Base-by-base conservation (phyloP, 2,329 filamentous ascomycete species). In the Neoascochyta sp. region DNA sequence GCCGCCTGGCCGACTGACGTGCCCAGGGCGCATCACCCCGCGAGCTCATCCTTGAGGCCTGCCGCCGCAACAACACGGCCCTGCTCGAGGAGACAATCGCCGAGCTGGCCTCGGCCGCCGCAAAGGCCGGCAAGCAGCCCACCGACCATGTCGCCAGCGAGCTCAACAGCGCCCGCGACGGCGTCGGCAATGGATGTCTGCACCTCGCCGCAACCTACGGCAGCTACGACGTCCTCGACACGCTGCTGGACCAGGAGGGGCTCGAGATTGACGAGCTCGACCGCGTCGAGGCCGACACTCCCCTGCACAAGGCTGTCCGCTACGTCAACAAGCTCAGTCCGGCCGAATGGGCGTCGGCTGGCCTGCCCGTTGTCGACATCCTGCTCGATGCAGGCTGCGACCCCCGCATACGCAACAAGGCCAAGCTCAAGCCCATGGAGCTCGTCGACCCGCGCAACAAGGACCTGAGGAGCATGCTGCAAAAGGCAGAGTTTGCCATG, bases 11-110 rank as follows among this genome's bases (percentile, higher is more conserved):
- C n/a, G n/a, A n/a, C 39, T 53, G 22, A 57, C 34, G 7, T 14
- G 20, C 23, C 31, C 52, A 94, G 83, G 92, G 90, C 61, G 90
- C 90, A 50, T 86, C 86, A 38, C 78, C 81, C 25, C 75, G 81
- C 63, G 90, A 96, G 70, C 77, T 86, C 55, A 77, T 96, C 51
- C 79, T 96, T 66, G 90, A 94, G 70, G 86, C 92, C 52, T 94
- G 86, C 68, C 86, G 90, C 40, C 79, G 88, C 57, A 90, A 96
- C 74, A 95, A 96, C 67, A 81, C 81, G 47, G 82, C 90, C 31
- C 79, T 96, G 39, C 78, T 96, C 34, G 68, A 76, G 50, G 82
- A 92, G 52, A 75, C 89, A 34, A 73, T 95, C 29, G 50, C 45
- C 47, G 66, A 75, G 22, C 67, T 69, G 45, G 68, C 77, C 55